phyloP scores from a whole-genome alignment of 306 rosid genomes.

The Geum urbanum region DNA sequence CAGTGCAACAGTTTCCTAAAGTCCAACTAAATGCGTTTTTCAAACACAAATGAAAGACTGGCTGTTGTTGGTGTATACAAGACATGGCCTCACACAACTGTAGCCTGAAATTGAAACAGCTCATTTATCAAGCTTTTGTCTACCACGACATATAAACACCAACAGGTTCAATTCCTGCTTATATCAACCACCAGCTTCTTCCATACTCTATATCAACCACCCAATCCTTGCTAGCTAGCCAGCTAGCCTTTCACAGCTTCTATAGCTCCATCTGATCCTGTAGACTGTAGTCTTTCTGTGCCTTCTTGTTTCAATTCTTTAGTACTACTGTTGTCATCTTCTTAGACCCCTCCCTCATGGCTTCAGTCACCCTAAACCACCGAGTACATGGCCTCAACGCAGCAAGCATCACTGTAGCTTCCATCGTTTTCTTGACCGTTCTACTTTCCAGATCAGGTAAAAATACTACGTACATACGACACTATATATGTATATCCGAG shows the following conservation, averaged over 20 bases:
- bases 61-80: slow-evolving; percentile 45
- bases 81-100: slow-evolving; percentile 46
- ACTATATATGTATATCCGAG: not conserved
- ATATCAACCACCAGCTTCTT: not conserved
- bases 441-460: slow-evolving; percentile 58
- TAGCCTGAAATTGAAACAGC: slow-evolving; percentile 55
- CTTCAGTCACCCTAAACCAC: slow-evolving; percentile 35
- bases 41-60: slow-evolving; percentile 22
- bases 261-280: slow-evolving; percentile 4
- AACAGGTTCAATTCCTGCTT: too few relatives aligned
- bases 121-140: slow-evolving; percentile 30
- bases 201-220: slow-evolving; percentile 4
- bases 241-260: slow-evolving; percentile 15
- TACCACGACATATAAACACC: not conserved
- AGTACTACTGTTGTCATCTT: slow-evolving; percentile 37
- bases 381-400: slow-evolving; percentile 28
- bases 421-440: slow-evolving; percentile 50
- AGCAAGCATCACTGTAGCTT: slow-evolving; percentile 44
- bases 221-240: not conserved
- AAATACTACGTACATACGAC: slow-evolving; percentile 5
- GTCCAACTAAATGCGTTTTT: slow-evolving; percentile 22
- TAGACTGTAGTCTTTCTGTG: slow-evolving; percentile 7
- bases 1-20: slow-evolving; percentile 49
- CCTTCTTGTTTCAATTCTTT: slow-evolving; percentile 12
- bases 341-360: slow-evolving; percentile 33